Percentiles rank a stretch among this genome's conserved stretches.
These are phyloP conservation scores for Hygrophila difformis DNA, from an alignment of 257 asterid genomes.

Conservation along the genomic window DNA sequence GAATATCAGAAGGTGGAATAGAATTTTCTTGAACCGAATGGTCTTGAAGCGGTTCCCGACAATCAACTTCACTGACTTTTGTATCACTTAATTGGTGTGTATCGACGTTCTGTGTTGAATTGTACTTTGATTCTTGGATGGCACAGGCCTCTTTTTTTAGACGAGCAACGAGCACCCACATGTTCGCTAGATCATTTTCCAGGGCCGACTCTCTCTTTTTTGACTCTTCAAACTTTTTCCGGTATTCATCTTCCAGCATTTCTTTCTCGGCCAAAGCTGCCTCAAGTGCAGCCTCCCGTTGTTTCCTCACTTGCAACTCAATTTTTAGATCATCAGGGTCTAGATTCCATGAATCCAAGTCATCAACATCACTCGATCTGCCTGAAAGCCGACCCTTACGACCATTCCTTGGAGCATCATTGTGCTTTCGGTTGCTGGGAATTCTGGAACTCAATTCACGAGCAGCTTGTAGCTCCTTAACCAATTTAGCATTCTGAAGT, in stretches of 20 bases:
- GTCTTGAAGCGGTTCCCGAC: conserved; percentile 33
- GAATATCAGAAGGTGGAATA: conserved; percentile 29
- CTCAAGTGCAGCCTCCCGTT: conserved; percentile 73
- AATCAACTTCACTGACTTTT: conserved; percentile 30
- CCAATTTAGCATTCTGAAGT: conserved; percentile 65
- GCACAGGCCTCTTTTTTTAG: conserved; percentile 63
- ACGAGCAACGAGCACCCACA: conserved; percentile 99
- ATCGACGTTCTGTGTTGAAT: conserved; percentile 26
- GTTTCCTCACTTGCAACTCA: conserved; percentile 90
- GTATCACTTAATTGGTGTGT: conserved; percentile 24
- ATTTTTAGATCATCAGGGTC: conserved; percentile 64
- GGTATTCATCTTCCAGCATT: conserved; percentile 60
- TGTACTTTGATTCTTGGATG: conserved; percentile 32
- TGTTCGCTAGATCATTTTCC: conserved; percentile 95
- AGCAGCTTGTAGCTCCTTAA: conserved; percentile 65
- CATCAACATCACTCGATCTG: conserved; percentile 51
- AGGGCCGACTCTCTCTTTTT: conserved; percentile 83
- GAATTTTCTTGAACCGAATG: conserved; percentile 26
- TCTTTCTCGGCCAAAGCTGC: conserved; percentile 91
- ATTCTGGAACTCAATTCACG: conserved; percentile 55
- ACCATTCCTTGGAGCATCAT: conserved; percentile 41
- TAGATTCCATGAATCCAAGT: conserved; percentile 70
- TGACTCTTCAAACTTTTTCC: conserved; percentile 72
- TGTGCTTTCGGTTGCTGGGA: conserved; percentile 47
- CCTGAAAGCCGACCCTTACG: conserved; percentile 58